A percentile compares a stretch with the other conserved stretches of the same genome.
These are phyloP conservation scores for Fragaria iinumae DNA, from an alignment of 306 rosid genomes.

Conservation along the genomic window DNA sequence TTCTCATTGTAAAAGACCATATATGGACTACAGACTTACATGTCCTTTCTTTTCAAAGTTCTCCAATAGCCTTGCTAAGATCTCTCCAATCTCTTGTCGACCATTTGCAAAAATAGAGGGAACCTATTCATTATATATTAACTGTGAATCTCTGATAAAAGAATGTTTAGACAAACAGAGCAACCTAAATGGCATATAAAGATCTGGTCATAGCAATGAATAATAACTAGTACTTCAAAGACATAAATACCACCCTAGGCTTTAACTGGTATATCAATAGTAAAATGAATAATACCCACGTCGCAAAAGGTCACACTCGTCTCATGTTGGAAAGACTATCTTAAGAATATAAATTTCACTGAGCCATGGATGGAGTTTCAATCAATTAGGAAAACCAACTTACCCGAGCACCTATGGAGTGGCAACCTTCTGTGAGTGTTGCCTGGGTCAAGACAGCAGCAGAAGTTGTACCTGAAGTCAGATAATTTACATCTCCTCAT, in stretches of 20 bases:
- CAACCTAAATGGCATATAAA: neutral
- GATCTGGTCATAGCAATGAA: neutral
- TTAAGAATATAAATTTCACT: neutral
- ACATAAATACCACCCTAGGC: neutral
- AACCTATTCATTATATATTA: slow-evolving; percentile 47
- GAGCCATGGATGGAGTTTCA: neutral
- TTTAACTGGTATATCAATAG: neutral
- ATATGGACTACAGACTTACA: neutral
- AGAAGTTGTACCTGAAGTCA: slow-evolving; percentile 78
- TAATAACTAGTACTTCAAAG: neutral
- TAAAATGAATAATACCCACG: neutral
- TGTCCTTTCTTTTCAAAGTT: slow-evolving; percentile 87
- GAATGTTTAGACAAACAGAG: neutral
- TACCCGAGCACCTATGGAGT: slow-evolving; percentile 78
- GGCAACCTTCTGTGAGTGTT: slow-evolving; percentile 78
- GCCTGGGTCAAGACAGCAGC: slow-evolving; percentile 89
- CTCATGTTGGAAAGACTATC: neutral
- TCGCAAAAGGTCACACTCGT: neutral
- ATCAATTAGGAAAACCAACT: slow-evolving; percentile 14
- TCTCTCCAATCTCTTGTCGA: slow-evolving; percentile 76
- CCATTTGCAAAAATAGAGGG: slow-evolving; percentile 94
- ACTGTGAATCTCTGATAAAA: slow-evolving; percentile 1
- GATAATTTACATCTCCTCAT: slow-evolving; percentile 22
- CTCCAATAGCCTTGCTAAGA: slow-evolving; percentile 88
- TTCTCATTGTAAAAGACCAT: neutral